These are phyloP conservation scores for Pseudogymnoascus verrucosus DNA, from an alignment of 2,329 filamentous ascomycete species.

Conservation along the genomic window DNA sequence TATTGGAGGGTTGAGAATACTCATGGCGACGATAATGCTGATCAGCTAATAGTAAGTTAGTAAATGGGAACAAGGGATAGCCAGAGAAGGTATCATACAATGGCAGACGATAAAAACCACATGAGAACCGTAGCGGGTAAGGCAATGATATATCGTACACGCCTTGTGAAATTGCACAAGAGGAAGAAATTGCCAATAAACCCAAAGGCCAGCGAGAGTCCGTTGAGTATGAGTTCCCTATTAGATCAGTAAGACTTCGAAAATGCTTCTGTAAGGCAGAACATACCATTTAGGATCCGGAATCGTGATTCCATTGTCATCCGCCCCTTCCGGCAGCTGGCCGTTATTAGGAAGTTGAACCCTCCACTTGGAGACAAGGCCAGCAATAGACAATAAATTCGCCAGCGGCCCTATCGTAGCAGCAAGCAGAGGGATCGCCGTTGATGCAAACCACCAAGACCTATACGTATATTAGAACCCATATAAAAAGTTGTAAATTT, in stretches of 20 bases:
- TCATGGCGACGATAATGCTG: constrained; percentile 48
- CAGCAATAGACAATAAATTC: constrained; percentile 60
- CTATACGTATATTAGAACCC: constrained; percentile 15
- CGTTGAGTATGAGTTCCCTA: constrained; percentile 55
- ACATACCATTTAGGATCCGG: constrained; percentile 53
- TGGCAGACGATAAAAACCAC: constrained; percentile 54
- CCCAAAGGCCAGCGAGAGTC: constrained; percentile 53
- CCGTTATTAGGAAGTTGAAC: constrained; percentile 39
- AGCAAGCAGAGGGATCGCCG: constrained; percentile 49
- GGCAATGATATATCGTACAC: constrained; percentile 58
- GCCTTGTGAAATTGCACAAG: constrained; percentile 60
- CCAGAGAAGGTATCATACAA: constrained; percentile 51
- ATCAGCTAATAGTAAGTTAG: constrained; percentile 37
- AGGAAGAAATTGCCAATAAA: constrained; percentile 61
- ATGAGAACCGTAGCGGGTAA: constrained; percentile 59
- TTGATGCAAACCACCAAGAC: constrained; percentile 35
- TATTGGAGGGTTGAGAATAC: constrained; percentile 41
- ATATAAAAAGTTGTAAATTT: not conserved
- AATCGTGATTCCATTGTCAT: constrained; percentile 45
- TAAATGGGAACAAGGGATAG: constrained; percentile 45
- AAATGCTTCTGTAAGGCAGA: not conserved
- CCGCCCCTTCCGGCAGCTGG: constrained; percentile 34
- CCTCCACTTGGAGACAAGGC: constrained; percentile 57
- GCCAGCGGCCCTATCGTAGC: constrained; percentile 64
- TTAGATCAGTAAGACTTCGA: constrained; percentile 3